These are phyloP conservation scores for Dillenia suffruticosa DNA, from an alignment of 164 flowering plant species.

Conservation along the genomic window DNA sequence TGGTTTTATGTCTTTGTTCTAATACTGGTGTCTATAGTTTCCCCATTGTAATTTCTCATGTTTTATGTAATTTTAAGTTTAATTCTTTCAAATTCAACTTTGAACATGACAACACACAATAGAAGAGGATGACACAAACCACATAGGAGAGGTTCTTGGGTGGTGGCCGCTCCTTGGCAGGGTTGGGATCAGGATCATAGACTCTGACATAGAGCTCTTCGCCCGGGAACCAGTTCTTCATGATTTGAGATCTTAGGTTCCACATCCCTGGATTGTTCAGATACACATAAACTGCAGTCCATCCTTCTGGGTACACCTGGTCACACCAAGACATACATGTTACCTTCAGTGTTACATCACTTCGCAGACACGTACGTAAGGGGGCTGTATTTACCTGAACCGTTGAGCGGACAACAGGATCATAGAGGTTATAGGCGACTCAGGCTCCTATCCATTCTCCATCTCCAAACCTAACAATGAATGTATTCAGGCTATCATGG, in stretches of 20 bases:
- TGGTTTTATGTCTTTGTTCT: no score
- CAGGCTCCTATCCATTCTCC: slow-evolving; percentile 43
- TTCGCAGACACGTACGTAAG: not conserved
- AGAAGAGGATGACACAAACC: slow-evolving; percentile 17
- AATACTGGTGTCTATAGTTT: no score
- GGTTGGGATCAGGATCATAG: slow-evolving; percentile 36
- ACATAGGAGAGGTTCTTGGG: slow-evolving; percentile 44
- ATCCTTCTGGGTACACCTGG: slow-evolving; percentile 47
- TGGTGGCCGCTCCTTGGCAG: slow-evolving; percentile 41
- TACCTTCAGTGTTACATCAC: no score
- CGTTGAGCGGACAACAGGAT: slow-evolving; percentile 56
- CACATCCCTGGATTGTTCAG: slow-evolving; percentile 66
- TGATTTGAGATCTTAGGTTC: slow-evolving; percentile 48
- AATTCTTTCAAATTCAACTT: no score
- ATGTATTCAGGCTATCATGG: not conserved
- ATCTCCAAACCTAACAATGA: slow-evolving; percentile 32
- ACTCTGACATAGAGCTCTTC: slow-evolving; percentile 50
- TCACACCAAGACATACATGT: not conserved
- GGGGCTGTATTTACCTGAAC: slow-evolving; percentile 24
- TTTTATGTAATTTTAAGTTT: no score
- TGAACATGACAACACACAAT: no score
- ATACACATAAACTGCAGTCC: slow-evolving; percentile 48
- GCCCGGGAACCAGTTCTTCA: slow-evolving; percentile 45
- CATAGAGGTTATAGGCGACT: slow-evolving; percentile 33
- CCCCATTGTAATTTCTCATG: no score